A percentile compares a stretch with the other conserved stretches of the same genome.
Evolutionary conservation across 495 filamentous ascomycete species (phyloP).

Genomic region (Aspergillus affinis): DNA sequence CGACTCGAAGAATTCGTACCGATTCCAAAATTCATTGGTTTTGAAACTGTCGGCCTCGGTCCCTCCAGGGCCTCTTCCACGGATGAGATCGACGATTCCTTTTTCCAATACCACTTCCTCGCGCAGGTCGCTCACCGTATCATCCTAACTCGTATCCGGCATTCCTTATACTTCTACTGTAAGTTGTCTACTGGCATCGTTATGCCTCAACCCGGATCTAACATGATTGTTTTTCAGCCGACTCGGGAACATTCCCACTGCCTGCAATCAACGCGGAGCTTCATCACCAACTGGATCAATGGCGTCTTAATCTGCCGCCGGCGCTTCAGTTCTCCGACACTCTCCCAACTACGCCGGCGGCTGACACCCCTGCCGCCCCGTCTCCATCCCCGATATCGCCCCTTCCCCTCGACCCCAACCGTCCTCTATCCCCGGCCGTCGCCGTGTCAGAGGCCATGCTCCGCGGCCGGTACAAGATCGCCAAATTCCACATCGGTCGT

Average conservation of each 20-base stretch:
- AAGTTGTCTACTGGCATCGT: conserved; percentile 11
- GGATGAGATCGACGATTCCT: conserved; percentile 43
- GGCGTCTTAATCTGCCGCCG: conserved; percentile 45
- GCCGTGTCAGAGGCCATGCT: conserved; percentile 50
- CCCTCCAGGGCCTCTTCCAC: conserved; percentile 30
- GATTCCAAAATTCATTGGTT: conserved; percentile 49
- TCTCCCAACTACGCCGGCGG: conserved; percentile 16
- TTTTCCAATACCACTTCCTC: conserved; percentile 51
- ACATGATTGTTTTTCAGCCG: conserved; percentile 29
- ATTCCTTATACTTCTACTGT: conserved; percentile 52
- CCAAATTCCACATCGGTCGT: conserved; percentile 49
- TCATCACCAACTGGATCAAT: conserved; percentile 48
- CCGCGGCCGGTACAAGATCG: conserved; percentile 44
- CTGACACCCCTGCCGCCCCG: conserved; percentile 25
- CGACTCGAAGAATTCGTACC: conserved; percentile 47
- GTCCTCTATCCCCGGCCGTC: conserved; percentile 37
- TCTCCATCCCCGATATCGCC: conserved; percentile 26
- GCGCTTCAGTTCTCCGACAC: conserved; percentile 41
- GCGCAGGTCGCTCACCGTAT: conserved; percentile 51
- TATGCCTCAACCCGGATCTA: background rate
- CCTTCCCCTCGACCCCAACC: conserved; percentile 20
- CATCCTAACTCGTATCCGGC: conserved; percentile 48
- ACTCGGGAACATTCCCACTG: conserved; percentile 45
- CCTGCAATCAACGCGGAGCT: conserved; percentile 47
- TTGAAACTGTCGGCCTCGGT: conserved; percentile 38